Evolutionary conservation across 306 rosid genomes (phyloP).

Genomic region (Quercus aquifolioides): DNA sequence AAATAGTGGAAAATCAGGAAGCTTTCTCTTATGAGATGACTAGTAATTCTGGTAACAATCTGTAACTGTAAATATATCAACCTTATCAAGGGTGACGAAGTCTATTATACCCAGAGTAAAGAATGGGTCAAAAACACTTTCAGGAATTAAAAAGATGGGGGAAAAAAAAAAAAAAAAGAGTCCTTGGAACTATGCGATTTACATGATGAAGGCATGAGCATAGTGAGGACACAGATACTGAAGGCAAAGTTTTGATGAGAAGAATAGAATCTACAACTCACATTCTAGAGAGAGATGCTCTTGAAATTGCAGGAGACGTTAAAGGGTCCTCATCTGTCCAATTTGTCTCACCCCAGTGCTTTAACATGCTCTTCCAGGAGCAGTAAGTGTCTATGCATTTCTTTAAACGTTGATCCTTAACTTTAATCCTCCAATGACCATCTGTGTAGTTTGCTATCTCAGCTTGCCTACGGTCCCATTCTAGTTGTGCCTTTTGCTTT

Average conservation of each 20-base stretch:
- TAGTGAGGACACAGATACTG: background rate
- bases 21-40: background rate
- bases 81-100: background rate
- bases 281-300: slow-evolving; percentile 12
- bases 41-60: background rate
- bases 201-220: background rate
- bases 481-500: slow-evolving; percentile 90
- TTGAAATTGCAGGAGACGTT: slow-evolving; percentile 51
- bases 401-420: slow-evolving; percentile 58
- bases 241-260: background rate
- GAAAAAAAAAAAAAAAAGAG: background rate
- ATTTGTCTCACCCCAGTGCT: slow-evolving; percentile 97
- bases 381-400: slow-evolving; percentile 73
- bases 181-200: background rate
- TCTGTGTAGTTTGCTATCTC: slow-evolving; percentile 67
- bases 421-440: slow-evolving; percentile 74
- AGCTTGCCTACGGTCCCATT: slow-evolving; percentile 82
- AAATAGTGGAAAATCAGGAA: background rate
- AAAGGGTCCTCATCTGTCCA: slow-evolving; percentile 71
- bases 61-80: background rate
- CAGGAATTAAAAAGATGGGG: background rate
- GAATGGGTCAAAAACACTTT: background rate
- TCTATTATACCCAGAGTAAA: background rate
- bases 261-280: background rate
- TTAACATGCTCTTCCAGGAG: slow-evolving; percentile 79